Evolutionary conservation across 2,329 filamentous ascomycete species (phyloP), one percentile per base, ranked within the genome.

Genomic region (Fusarium abutilonis): DNA sequence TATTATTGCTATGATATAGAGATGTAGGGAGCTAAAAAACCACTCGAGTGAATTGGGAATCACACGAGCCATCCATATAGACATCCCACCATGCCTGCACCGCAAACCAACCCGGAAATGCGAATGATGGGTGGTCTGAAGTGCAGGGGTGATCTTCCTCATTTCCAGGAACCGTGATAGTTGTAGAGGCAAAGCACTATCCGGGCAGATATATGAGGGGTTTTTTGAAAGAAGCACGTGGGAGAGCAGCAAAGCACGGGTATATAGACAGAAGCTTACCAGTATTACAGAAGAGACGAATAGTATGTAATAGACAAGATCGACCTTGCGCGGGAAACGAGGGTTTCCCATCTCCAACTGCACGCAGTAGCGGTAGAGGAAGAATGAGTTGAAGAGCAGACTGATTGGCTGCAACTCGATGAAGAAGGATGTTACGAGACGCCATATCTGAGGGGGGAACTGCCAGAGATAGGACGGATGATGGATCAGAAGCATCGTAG

Each of bases 141-240:
- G 81, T 83, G 84, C 81, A 86, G 84, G 88, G 89, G 87, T 85
- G 81, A 86, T 92, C 88, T 92, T 83, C 89, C 89, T 92, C 89
- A 82, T 78, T 87, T 90, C 81, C 88, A 92, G 89, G 89, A 92
- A 92, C 89, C 89, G 89, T 82, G 83, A 89, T 88, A 91, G 88
- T 82, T 86, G 89, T 84, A 72, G 76, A 76, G 78, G 83, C 78
- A 77, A 63, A 72, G 73, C 82, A 82, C 89, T 90, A 89, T 86
- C 84, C 89, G 89, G 89, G 89, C 89, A 92, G 89, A 90, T 90
- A 87, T 82, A 81, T 80, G 83, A 85, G 83, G 77, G 52, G 79
- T 10, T 75, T 28, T 56, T 63, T 54, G 51, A 48, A 45, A 51
- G 40, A 43, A 21, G 43, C 45, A 42, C 48, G 23, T 50, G 59